Conservation (phyloP, 192 early-diverging fungal genomes). For the Diversispora epigaea region DNA sequence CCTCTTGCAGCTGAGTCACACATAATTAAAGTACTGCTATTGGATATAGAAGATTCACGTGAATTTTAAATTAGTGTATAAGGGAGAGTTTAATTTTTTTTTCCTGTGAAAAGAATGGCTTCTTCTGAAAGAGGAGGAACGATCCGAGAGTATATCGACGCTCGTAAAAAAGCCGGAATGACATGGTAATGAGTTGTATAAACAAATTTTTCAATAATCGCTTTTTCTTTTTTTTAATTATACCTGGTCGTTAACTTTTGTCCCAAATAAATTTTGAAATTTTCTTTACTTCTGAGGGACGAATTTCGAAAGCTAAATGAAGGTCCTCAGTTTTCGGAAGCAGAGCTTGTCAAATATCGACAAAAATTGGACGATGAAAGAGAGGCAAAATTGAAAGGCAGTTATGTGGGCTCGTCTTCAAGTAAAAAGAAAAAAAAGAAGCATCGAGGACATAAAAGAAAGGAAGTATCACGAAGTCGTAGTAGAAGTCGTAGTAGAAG, state of each 20-base stretch:
- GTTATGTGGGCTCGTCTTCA: background rate
- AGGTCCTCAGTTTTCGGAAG: conserved; percentile 7
- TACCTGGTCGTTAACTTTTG: background rate
- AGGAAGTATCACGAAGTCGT: background rate
- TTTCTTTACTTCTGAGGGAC: conserved; percentile 8
- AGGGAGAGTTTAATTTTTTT: background rate
- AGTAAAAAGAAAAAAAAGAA: conserved; percentile 15
- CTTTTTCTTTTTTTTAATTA: background rate
- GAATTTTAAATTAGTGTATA: too few relatives aligned
- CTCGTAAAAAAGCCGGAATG: conserved; percentile 23
- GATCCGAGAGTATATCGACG: conserved; percentile 16
- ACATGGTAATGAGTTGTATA: conserved; percentile 1
- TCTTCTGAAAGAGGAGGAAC: conserved; percentile 18
- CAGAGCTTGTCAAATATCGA: conserved; percentile 8
- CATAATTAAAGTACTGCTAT: too few relatives aligned
- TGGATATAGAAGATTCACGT: too few relatives aligned
- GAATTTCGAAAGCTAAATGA: conserved; percentile 26
- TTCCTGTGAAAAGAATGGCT: background rate
- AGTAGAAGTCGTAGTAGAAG: conserved; percentile 1
- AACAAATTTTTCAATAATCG: background rate
- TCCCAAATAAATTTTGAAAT: too few relatives aligned
- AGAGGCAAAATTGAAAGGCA: conserved; percentile 12
- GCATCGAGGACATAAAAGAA: conserved; percentile 2
- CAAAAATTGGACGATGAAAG: conserved; percentile 20
- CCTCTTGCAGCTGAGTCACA: too few relatives aligned